Conservation (phyloP, 148 eudicot genomes). For the Spergularia marina region DNA sequence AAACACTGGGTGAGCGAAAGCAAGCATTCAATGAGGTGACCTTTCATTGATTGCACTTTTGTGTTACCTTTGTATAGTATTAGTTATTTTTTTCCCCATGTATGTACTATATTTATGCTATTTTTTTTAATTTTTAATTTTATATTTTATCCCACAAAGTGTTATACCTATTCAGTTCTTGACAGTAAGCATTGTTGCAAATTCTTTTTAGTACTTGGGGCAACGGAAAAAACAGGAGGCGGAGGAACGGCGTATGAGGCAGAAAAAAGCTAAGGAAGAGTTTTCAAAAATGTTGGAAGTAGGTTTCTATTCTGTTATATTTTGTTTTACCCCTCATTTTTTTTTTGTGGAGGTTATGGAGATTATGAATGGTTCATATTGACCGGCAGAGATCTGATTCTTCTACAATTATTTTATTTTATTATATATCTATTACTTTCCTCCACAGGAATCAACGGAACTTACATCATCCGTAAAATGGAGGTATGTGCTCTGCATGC, state of each 20-base stretch:
- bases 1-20: constrained; percentile 92
- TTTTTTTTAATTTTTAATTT: constrained; percentile 3
- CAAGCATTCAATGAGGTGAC: constrained; percentile 96
- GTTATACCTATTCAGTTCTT: constrained; percentile 7
- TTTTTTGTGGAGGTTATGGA: background rate
- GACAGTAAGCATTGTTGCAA: background rate
- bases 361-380: no score
- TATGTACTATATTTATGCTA: background rate
- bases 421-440: no score
- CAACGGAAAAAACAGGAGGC: constrained; percentile 92
- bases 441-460: constrained; percentile 69
- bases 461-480: constrained; percentile 83
- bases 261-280: constrained; percentile 91
- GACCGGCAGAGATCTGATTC: background rate
- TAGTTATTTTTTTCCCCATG: background rate
- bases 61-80: background rate
- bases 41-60: background rate
- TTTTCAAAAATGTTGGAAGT: constrained; percentile 93
- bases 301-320: constrained; percentile 28
- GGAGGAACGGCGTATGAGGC: constrained; percentile 90
- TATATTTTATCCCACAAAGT: no score
- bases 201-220: constrained; percentile 63
- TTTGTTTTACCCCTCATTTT: background rate
- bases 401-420: background rate
- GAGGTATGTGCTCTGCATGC: constrained; percentile 52